Percentiles rank a stretch among this genome's conserved stretches.
These are phyloP conservation scores for Sugiyamaella paludigena DNA, from an alignment of 1,139 yeast genomes.

Conservation along the genomic window DNA sequence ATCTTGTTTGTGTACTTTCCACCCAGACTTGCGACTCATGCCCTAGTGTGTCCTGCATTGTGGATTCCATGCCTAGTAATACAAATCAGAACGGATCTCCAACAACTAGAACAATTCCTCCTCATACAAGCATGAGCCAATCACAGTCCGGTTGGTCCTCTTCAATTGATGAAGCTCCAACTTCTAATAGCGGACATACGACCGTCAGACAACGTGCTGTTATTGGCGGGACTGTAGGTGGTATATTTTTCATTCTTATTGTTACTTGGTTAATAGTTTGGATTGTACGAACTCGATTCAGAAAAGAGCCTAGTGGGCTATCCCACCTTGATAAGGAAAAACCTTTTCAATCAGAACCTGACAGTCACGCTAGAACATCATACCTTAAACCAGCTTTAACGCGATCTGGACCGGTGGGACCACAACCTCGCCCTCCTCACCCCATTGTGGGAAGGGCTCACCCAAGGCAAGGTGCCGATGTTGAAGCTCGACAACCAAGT, in stretches of 20 bases:
- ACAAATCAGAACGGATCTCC: background rate
- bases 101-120: too few species aligned
- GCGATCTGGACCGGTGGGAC: too few species aligned
- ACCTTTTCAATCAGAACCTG: background rate
- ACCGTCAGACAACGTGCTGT: constrained; percentile 12
- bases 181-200: constrained; percentile 2
- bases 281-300: background rate
- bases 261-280: constrained; percentile 13
- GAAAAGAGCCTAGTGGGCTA: too few species aligned
- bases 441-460: background rate
- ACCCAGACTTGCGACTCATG: constrained; percentile 19
- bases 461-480: too few species aligned
- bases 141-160: constrained; percentile 2
- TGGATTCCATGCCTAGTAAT: constrained; percentile 1
- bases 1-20: constrained; percentile 16
- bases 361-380: too few species aligned
- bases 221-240: constrained; percentile 23
- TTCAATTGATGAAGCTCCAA: constrained; percentile 3
- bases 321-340: background rate
- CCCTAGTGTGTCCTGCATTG: constrained; percentile 15
- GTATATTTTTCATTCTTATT: constrained; percentile 14
- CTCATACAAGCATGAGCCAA: too few species aligned
- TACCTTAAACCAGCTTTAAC: too few species aligned
- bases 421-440: background rate
- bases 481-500: too few species aligned